Percentiles rank a stretch among this genome's conserved stretches.
Evolutionary conservation across 257 asterid genomes (phyloP).

Genomic region (Solanum pimpinellifolium): DNA sequence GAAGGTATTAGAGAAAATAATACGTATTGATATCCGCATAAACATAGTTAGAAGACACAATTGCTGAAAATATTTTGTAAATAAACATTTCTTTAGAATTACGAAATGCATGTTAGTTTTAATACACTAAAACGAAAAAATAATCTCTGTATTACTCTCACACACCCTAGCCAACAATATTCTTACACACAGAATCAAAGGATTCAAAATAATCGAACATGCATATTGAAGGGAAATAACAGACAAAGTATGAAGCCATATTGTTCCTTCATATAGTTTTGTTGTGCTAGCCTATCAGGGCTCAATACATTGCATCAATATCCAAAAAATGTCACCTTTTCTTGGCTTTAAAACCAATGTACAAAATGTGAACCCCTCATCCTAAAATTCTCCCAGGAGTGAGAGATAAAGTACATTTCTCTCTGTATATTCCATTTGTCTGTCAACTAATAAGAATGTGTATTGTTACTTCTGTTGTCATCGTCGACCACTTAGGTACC

Average conservation of each 20-base stretch:
- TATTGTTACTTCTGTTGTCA: neutral
- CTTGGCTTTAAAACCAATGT: neutral
- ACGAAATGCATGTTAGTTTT: neutral
- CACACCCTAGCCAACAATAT: neutral
- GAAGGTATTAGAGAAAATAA: neutral
- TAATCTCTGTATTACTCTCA: neutral
- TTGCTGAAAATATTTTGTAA: neutral
- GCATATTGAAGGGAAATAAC: neutral
- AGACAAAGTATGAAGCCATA: neutral
- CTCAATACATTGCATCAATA: neutral
- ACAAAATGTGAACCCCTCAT: neutral
- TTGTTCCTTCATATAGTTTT: neutral
- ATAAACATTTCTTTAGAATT: neutral
- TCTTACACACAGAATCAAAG: neutral
- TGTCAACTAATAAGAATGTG: neutral
- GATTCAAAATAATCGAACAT: neutral
- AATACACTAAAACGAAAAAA: neutral
- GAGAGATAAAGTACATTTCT: neutral
- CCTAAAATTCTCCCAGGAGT: neutral
- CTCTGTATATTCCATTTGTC: neutral
- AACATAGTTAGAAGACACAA: neutral
- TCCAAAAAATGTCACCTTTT: neutral
- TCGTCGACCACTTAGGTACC: neutral
- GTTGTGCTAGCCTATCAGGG: neutral
- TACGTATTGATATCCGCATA: neutral